Conservation (phyloP, 345 rosid species). For the Citrus sinensis region DVS_A1.0 CM039165.1:29766501-29767000, state of each 20-base stretch:
- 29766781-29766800: constrained; percentile 7
- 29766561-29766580: neutral
- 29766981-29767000: neutral
- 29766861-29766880: constrained; percentile 1
- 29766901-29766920: too few species aligned
- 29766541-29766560: neutral
- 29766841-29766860: neutral
- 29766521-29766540: neutral
- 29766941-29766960: neutral
- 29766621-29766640: constrained; percentile 4
- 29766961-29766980: neutral
- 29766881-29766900: neutral
- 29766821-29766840: neutral
- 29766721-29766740: constrained; percentile 85
- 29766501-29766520: neutral
- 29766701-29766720: constrained; percentile 94
- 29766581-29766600: neutral
- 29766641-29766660: constrained; percentile 78
- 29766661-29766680: constrained; percentile 89
- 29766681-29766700: constrained; percentile 98
- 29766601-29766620: neutral
- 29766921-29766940: neutral
- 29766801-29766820: neutral
- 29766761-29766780: constrained; percentile 37
- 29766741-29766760: constrained; percentile 81